Evolutionary conservation across 2,329 filamentous ascomycete species (phyloP).

Genomic region (Fusarium xyrophilum): DNA sequence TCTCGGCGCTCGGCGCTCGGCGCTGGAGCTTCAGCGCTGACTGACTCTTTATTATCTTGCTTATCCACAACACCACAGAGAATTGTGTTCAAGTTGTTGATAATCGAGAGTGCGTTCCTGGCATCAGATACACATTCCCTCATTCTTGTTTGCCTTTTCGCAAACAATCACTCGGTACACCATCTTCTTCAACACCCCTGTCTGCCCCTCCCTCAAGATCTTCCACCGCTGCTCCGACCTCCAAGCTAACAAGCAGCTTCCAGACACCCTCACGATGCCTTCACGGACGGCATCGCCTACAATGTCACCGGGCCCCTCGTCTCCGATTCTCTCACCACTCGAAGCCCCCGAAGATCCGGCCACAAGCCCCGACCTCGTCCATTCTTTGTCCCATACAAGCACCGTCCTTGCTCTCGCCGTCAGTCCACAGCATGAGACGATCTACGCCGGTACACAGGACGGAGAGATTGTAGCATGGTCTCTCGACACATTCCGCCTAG

Average conservation of each 20-base stretch:
- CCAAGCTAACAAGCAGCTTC: conserved; percentile 7
- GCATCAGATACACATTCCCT: fast-evolving
- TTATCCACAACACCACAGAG: conserved; percentile 9
- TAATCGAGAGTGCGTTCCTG: not conserved
- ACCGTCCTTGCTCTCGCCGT: conserved; percentile 85
- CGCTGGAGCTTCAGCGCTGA: conserved; percentile 18
- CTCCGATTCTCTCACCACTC: conserved; percentile 37
- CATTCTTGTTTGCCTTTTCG: fast-evolving
- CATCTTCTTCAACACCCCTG: not conserved
- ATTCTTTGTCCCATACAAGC: conserved; percentile 77
- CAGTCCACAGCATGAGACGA: conserved; percentile 75
- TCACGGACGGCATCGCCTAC: conserved; percentile 36
- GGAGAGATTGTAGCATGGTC: conserved; percentile 94
- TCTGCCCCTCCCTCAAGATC: conserved; percentile 8
- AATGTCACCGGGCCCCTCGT: conserved; percentile 34
- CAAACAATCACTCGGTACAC: not conserved
- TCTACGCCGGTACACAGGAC: conserved; percentile 92
- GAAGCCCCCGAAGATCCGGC: conserved; percentile 36
- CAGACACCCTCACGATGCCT: conserved; percentile 35
- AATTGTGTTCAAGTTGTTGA: not conserved
- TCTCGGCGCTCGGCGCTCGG: conserved; percentile 34
- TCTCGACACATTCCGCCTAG: conserved; percentile 83
- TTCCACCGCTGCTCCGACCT: not conserved
- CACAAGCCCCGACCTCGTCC: conserved; percentile 67
- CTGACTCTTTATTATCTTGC: conserved; percentile 17